phyloP scores from a whole-genome alignment of 73 alveolate genomes.

The Tetrahymena thermophila region DNA sequence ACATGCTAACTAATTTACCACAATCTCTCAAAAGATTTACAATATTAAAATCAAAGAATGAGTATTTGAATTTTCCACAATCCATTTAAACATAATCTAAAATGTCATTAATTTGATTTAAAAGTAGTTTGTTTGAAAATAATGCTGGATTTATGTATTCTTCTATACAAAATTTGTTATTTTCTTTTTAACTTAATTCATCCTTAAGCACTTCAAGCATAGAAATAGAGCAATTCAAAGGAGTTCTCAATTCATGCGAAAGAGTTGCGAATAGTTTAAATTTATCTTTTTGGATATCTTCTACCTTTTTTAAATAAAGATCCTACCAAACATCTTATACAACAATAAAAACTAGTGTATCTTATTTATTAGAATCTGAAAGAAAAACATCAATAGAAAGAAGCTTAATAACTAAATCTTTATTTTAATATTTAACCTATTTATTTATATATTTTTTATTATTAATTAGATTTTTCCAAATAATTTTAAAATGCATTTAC shows the following conservation, averaged over 20 bases:
- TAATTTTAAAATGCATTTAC: background rate
- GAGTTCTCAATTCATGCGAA: slow-evolving; percentile 41
- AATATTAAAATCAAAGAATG: background rate
- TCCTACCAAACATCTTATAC: background rate
- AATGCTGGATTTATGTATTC: slow-evolving; percentile 11
- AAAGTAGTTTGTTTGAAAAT: background rate
- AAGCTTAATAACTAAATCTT: background rate
- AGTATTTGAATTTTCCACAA: slow-evolving; percentile 9
- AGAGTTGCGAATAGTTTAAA: background rate
- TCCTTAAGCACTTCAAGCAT: background rate
- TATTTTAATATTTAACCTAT: background rate
- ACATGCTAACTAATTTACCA: background rate
- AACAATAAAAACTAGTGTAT: background rate
- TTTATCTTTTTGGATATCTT: background rate
- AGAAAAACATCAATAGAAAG: background rate
- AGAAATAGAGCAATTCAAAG: slow-evolving; percentile 29
- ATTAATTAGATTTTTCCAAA: background rate
- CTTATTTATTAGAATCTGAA: background rate
- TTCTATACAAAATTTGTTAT: background rate
- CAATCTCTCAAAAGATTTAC: background rate
- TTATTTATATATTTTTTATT: background rate
- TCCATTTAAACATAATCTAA: slow-evolving; percentile 31
- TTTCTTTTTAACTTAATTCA: background rate
- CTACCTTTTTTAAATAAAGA: background rate
- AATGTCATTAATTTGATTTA: slow-evolving; percentile 28